Base-by-base conservation (phyloP, 345 rosid species). In the Eucalyptus regnans region DNA sequence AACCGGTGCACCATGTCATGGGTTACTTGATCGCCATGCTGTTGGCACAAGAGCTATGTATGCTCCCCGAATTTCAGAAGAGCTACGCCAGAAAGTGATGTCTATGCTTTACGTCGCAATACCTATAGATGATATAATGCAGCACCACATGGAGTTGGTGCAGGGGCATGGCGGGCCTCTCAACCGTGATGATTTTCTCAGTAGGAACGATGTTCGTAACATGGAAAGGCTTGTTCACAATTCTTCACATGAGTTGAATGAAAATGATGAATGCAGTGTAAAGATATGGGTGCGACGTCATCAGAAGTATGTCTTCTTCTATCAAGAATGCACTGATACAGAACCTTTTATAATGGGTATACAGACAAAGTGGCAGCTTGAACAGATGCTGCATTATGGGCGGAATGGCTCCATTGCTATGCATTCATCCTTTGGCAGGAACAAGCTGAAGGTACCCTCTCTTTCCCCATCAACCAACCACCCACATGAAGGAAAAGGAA, bases 311-410 rank as follows among this genome's bases (percentile, higher is more conserved):
- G 93, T 92, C 27, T 94, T 94, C 90, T 92, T 91, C 93, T 94
- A 90, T 90, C 94, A 94, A 89, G 93, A 91, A 64, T 86, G 27
- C 68, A 89, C 92, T 64, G 88, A 33, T 60, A 31, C 91, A 22
- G 93, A 92, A 88, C 91, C 94, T 51, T 93, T 93, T 87, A 62
- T 92, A 87, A 86, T 94, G 91, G 95, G 94, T 49, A 90, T 93
- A 87, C 95, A 94, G 91, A 94, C 95, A 89, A 94, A 93, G 84
- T 94, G 95, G 94, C 95, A 94, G 92, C 90, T 94, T 92, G 93
- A 93, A 51, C 95, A 93, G 92, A 93, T 94, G 92, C 89, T 94
- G 71, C 94, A 43, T 76, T 90, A 89, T 91, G 94, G 95, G 37
- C 91, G 90, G 88, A 90, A 88, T 89, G 94, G 94, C 84, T 88